Evolutionary conservation across 2,329 filamentous ascomycete genomes (phyloP), one percentile per base, ranked within the genome.

Genomic region (Penicillium sp.): DNA sequence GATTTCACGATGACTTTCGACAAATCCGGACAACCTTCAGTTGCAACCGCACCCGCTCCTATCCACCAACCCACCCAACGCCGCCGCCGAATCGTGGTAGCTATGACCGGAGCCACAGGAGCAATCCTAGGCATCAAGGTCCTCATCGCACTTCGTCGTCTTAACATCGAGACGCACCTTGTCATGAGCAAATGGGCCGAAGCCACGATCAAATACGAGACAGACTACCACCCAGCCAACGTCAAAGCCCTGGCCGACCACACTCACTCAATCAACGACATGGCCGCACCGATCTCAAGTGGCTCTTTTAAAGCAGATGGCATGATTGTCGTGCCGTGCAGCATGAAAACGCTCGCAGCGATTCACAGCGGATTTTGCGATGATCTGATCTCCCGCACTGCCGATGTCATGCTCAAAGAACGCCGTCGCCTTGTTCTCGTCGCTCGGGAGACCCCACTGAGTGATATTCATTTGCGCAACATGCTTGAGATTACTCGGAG

Each of bases 41-140:
- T 35, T 9, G 10, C n/a, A 31, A 42, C 49, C 31, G 29, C 29
- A 31, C 29, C 29, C 31, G 31, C 31, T 6, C 11, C 29, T 31
- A 31, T 11, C 4, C 29, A 31, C 33, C 51, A 44, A 31, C 50
- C 24, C n/a, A 19, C 43, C 11, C 35, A 22, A 3, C 61, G 58
- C 31, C 65, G 63, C 44, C 63, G 58, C n/a, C 60, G 71, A 9
- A 80, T 82, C 49, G 72, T 82, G 1, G 72, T 82, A 7, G 81
- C 73, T 21, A 77, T 83, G 44, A 82, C 81, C 1, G 81, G 80
- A 3, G 80, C 81, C 1, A 82, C 81, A 0, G 80, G 81, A 3
- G 71, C 79, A 1, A 64, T 74, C 2, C 69, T 77, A 7, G 80
- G 73, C 1, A 78, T 82, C 54, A 74, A 73, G 16, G 62, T 75